Conservation (phyloP, 441 rosid species). For the Geranium incanum region DNA sequence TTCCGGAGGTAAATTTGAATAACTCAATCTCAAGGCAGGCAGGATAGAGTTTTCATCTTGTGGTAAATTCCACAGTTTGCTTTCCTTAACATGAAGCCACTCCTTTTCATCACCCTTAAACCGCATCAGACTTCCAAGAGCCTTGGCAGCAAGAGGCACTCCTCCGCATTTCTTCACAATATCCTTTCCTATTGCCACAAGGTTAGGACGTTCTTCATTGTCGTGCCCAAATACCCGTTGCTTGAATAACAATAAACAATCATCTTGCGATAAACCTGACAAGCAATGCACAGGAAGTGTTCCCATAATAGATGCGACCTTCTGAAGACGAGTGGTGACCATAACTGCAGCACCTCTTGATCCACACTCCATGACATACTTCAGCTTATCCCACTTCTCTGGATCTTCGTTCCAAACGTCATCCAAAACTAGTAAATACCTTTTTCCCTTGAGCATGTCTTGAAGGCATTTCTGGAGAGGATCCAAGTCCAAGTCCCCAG, state of each 20-base stretch:
- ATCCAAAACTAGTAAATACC: slow-evolving; percentile 24
- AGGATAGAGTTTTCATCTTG: neutral
- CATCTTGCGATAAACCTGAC: neutral
- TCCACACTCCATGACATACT: neutral
- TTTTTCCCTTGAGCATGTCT: neutral
- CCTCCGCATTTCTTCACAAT: slow-evolving; percentile 2
- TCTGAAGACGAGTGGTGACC: slow-evolving; percentile 10
- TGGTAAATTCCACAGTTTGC: neutral
- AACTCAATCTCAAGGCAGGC: neutral
- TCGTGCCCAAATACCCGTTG: neutral
- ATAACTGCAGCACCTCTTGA: slow-evolving; percentile 8
- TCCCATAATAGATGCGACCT: slow-evolving; percentile 2
- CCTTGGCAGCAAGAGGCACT: slow-evolving; percentile 1
- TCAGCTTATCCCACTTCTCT: slow-evolving; percentile 15
- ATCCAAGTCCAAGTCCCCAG: neutral
- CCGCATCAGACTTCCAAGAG: slow-evolving; percentile 3
- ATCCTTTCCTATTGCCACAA: neutral
- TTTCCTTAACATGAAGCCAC: neutral
- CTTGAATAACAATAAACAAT: slow-evolving; percentile 12
- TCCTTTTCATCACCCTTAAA: neutral
- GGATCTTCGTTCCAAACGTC: slow-evolving; percentile 24
- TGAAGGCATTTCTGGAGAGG: slow-evolving; percentile 11
- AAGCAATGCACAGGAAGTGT: slow-evolving; percentile 1
- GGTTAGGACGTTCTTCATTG: neutral
- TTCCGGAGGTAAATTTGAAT: neutral